Conservation (phyloP, 1,284 basidiomycete genomes). For the Singerocomus inundabilis region DNA sequence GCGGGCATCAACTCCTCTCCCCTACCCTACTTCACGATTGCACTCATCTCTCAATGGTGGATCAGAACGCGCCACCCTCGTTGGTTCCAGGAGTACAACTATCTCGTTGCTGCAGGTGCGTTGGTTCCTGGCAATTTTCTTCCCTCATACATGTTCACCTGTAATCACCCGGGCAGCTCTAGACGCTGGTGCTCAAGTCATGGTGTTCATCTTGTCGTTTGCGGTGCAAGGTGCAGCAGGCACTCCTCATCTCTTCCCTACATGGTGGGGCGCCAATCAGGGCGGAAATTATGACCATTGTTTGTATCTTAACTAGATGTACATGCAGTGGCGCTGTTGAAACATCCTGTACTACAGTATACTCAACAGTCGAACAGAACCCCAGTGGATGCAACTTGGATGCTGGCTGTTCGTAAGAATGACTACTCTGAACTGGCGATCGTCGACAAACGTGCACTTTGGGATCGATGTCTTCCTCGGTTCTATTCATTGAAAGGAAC, state of each 20-base stretch:
- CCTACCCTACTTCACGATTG: conserved; percentile 44
- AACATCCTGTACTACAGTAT: too few species aligned
- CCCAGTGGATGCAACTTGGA: too few species aligned
- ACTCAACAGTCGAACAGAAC: too few species aligned
- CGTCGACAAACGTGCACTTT: too few species aligned
- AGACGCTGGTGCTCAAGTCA: conserved; percentile 64
- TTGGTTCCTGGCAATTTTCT: background rate
- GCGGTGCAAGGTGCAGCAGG: conserved; percentile 71
- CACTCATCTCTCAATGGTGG: conserved; percentile 57
- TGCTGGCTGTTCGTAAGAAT: too few species aligned
- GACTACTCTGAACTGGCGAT: too few species aligned
- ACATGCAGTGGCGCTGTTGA: too few species aligned
- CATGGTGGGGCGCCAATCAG: conserved; percentile 57
- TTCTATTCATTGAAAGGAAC: too few species aligned
- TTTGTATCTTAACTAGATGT: conserved; percentile 15
- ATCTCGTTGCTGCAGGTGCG: conserved; percentile 42
- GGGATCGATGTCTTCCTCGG: too few species aligned
- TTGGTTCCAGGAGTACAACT: conserved; percentile 55
- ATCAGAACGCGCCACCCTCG: conserved; percentile 53
- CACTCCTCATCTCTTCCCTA: conserved; percentile 51
- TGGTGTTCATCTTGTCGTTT: conserved; percentile 71
- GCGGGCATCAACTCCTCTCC: conserved; percentile 49
- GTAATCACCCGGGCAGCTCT: conserved; percentile 35
- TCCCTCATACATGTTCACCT: too few species aligned
- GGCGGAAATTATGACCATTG: conserved; percentile 33